phyloP scores from a whole-genome alignment of 805 yeast species.

The Starmerella floris region DNA sequence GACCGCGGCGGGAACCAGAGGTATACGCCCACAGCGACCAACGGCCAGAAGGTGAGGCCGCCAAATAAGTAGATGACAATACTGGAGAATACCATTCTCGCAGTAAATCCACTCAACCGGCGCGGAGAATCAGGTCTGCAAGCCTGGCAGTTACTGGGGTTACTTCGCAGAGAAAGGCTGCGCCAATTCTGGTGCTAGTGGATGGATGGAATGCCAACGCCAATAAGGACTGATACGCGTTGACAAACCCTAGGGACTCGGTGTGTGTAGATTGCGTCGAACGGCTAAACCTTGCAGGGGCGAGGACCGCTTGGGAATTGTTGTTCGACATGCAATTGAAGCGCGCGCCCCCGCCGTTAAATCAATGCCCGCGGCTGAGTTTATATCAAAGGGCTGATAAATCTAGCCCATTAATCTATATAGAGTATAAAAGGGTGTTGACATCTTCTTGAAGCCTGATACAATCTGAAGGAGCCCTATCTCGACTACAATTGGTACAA shows the following conservation, averaged over 20 bases:
- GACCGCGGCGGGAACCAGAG: constrained; percentile 25
- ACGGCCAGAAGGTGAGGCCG: constrained; percentile 68
- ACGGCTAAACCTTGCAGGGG: too few species aligned
- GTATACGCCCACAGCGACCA: constrained; percentile 29
- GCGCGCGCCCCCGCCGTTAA: too few species aligned
- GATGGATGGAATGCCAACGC: neutral
- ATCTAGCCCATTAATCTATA: too few species aligned
- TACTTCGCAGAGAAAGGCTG: neutral
- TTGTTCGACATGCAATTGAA: too few species aligned
- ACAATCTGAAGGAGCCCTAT: too few species aligned
- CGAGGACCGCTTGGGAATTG: too few species aligned
- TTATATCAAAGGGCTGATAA: too few species aligned
- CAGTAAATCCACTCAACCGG: neutral
- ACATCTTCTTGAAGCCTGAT: too few species aligned
- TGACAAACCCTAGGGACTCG: neutral
- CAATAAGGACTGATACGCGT: neutral
- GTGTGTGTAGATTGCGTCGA: too few species aligned
- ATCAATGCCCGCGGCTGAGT: too few species aligned
- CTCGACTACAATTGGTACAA: too few species aligned
- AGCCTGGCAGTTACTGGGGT: neutral
- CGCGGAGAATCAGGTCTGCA: neutral
- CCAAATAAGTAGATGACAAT: constrained; percentile 49
- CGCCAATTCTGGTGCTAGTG: neutral
- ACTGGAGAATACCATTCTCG: neutral
- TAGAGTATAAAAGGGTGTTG: too few species aligned